Base-by-base conservation (phyloP, 306 rosid genomes). In the Nissolia schottii region DNA sequence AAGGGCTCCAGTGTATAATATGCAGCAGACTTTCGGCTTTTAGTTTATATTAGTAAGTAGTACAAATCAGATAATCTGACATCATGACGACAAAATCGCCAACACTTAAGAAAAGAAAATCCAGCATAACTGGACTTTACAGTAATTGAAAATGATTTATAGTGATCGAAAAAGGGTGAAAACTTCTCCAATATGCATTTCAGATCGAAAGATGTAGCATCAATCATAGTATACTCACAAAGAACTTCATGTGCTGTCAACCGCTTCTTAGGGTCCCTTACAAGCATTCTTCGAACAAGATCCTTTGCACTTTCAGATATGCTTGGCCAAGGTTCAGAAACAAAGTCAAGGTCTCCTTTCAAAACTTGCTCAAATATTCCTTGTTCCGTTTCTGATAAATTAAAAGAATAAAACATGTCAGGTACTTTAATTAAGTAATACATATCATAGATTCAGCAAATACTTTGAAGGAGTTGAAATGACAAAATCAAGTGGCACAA, bases 301-400 rank as follows among this genome's bases (percentile, higher is more conserved):
- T 91, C 99, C 83, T 94, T 91, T 50, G 96, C 99, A 49, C 92
- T 75, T 24, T 81, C 91, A 7, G 99, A 91, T 85, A 94, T 89
- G 64, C 71, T 86, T 11, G 99, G 99, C 97, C 99, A 94, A 15
- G 99, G 99, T 71, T 94, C 99, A 77, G 99, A 91, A 28, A 77
- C 38, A 74, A 91, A 91, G 83, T 94, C 97, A 55, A 89, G 99
- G 3, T 94, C 93, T 0, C 97, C 97, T 84, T 82, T 89, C 70
- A 94, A 85, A 83, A 94, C 99, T 85, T 91, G 96, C 86, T 91
- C 94, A 89, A 94, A 91, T 80, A 94, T 94, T 79, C 96, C 97
- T 79, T 87, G 91, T 81, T 94, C 97, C 79, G 91, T 80, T 83
- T 94, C 99, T 94, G 85, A 75, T n/a, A n/a, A n/a, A n/a, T 77